These are phyloP conservation scores for Thalia dealbata DNA, from an alignment of 176 grass and related monocot species.

Conservation along the genomic window DNA sequence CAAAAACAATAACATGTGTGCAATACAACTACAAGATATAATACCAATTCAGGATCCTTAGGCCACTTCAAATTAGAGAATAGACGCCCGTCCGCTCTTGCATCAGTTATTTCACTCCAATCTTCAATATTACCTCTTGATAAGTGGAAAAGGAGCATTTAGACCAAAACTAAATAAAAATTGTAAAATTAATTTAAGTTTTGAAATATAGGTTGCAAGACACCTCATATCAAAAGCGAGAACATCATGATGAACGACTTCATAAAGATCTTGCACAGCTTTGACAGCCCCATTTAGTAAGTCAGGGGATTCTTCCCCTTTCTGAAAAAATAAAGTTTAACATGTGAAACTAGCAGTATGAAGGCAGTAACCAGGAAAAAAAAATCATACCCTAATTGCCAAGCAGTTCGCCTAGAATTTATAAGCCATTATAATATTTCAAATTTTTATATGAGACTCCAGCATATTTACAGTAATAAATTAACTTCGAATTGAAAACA, in stretches of 20 bases:
- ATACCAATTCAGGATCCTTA: conserved; percentile 63
- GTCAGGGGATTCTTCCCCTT: conserved; percentile 42
- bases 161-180: conserved; percentile 9
- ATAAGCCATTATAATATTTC: no score
- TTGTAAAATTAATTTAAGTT: neutral
- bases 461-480: no score
- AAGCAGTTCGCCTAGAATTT: neutral
- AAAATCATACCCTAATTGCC: neutral
- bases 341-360: neutral
- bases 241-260: conserved; percentile 70
- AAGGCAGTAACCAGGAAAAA: neutral
- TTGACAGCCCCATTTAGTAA: conserved; percentile 55
- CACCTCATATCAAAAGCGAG: conserved; percentile 68
- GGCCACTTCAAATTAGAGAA: conserved; percentile 81
- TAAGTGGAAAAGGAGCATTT: conserved; percentile 19
- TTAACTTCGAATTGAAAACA: no score
- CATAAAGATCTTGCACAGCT: conserved; percentile 79
- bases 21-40: neutral
- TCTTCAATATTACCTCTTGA: conserved; percentile 50
- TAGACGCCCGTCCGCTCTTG: conserved; percentile 58
- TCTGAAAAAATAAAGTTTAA: conserved; percentile 33
- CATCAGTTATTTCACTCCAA: conserved; percentile 52
- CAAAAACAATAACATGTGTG: conserved; percentile 6
- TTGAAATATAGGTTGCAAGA: neutral
- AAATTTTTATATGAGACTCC: no score